Conservation (phyloP, 1,284 basidiomycete genomes). For the Bondarzewia mesenterica region DNA sequence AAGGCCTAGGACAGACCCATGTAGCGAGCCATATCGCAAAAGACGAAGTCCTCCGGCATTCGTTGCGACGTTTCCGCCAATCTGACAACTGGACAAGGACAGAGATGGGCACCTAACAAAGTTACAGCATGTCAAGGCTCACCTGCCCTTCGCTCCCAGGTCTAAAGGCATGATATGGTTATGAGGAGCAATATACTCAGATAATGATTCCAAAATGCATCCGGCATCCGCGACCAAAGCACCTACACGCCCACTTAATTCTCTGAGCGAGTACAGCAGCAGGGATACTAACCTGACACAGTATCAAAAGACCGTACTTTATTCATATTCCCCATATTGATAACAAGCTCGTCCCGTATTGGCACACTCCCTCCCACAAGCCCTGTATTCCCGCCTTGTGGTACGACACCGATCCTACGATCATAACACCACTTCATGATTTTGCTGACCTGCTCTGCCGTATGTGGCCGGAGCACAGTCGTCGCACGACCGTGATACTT, state of each 20-base stretch:
- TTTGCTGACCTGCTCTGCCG: slow-evolving; percentile 81
- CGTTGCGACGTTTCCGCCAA: slow-evolving; percentile 96
- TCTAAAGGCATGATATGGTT: slow-evolving; percentile 98
- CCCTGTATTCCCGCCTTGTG: slow-evolving; percentile 98
- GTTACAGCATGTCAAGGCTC: slow-evolving; percentile 19
- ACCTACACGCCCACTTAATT: slow-evolving; percentile 31
- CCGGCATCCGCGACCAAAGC: slow-evolving; percentile 83
- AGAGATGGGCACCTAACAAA: neutral
- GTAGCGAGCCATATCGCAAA: slow-evolving; percentile 91
- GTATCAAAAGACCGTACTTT: slow-evolving; percentile 89
- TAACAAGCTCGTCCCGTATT: slow-evolving; percentile 80
- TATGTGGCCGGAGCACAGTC: slow-evolving; percentile 86
- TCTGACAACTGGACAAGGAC: slow-evolving; percentile 71
- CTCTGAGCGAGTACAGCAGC: slow-evolving; percentile 9
- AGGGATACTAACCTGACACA: slow-evolving; percentile 62
- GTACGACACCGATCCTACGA: slow-evolving; percentile 79
- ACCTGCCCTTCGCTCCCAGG: slow-evolving; percentile 96
- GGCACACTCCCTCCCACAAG: slow-evolving; percentile 97
- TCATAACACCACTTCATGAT: slow-evolving; percentile 83
- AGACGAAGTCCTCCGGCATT: slow-evolving; percentile 96
- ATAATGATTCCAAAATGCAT: slow-evolving; percentile 88
- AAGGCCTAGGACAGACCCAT: slow-evolving; percentile 93
- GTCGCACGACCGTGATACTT: slow-evolving; percentile 84
- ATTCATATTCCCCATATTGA: slow-evolving; percentile 81
- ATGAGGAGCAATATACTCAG: slow-evolving; percentile 81